A percentile compares a stretch with the other conserved stretches of the same genome.
Evolutionary conservation across 345 rosid genomes (phyloP).

Genomic region (Crucihimalaya himalaica): DNA sequence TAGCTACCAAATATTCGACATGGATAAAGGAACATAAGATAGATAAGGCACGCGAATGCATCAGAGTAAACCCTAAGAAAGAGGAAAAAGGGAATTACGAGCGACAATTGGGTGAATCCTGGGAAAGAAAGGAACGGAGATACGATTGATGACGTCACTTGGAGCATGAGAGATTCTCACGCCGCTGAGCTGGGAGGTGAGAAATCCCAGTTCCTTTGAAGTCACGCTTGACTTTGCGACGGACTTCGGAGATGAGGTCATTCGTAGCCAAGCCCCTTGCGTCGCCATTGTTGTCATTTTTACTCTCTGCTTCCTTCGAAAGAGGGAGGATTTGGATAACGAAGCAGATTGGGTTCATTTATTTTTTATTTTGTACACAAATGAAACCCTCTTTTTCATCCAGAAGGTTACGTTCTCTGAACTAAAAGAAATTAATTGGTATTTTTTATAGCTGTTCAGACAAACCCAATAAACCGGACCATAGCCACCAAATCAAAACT

Average conservation of each 20-base stretch:
- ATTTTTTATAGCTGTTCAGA: too few species aligned
- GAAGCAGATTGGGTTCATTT: conserved; percentile 27
- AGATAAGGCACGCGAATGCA: background rate
- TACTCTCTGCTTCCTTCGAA: conserved; percentile 1
- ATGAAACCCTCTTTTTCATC: background rate
- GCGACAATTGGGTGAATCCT: conserved; percentile 66
- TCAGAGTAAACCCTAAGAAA: background rate
- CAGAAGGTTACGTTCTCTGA: background rate
- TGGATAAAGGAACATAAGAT: background rate
- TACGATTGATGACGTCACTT: conserved; percentile 31
- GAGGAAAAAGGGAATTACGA: conserved; percentile 46
- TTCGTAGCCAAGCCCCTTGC: conserved; percentile 39
- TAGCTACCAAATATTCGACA: conserved; percentile 2
- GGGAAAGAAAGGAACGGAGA: conserved; percentile 47
- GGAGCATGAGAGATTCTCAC: conserved; percentile 50
- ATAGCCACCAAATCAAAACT: background rate
- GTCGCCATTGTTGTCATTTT: conserved; percentile 49
- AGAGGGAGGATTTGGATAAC: conserved; percentile 27
- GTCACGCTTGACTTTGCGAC: conserved; percentile 14
- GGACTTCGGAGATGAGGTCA: conserved; percentile 33
- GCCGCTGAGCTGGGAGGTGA: conserved; percentile 70
- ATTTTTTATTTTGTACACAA: background rate
- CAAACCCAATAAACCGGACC: background rate
- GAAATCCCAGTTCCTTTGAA: conserved; percentile 53
- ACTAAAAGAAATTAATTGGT: background rate